Evolutionary conservation across 495 filamentous ascomycete genomes (phyloP).

Genomic region (Aspergillus affinis): DNA sequence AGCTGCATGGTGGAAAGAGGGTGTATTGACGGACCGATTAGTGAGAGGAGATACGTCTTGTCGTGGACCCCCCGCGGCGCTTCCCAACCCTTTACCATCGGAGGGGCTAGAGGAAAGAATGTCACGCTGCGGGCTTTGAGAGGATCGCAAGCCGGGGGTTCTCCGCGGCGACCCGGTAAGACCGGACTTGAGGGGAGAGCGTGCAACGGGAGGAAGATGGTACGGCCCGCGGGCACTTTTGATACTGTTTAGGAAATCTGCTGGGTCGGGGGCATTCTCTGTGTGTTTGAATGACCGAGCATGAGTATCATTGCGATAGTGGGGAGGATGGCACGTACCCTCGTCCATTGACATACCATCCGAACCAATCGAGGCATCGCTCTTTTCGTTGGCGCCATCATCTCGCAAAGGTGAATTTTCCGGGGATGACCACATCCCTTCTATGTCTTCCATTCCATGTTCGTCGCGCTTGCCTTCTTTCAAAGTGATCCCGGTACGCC

Average conservation of each 20-base stretch:
- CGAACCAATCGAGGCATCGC: constrained; percentile 37
- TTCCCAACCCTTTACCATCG: constrained; percentile 30
- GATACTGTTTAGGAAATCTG: constrained; percentile 39
- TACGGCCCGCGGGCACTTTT: constrained; percentile 32
- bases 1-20: constrained; percentile 36
- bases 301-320: constrained; percentile 12
- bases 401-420: constrained; percentile 54
- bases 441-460: constrained; percentile 84
- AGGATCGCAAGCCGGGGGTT: constrained; percentile 43
- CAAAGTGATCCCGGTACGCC: constrained; percentile 81
- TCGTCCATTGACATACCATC: constrained; percentile 52
- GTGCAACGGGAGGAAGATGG: constrained; percentile 36
- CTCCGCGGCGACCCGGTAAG: constrained; percentile 43
- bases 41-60: constrained; percentile 37
- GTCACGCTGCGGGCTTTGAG: constrained; percentile 37
- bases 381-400: constrained; percentile 32
- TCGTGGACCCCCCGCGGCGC: constrained; percentile 22
- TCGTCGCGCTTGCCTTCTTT: constrained; percentile 85
- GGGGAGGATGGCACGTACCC: constrained; percentile 27
- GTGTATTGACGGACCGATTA: constrained; percentile 39
- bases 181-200: constrained; percentile 47
- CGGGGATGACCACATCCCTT: constrained; percentile 86
- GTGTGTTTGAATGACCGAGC: neutral
- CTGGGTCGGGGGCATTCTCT: constrained; percentile 44
- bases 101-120: constrained; percentile 39